phyloP scores from a whole-genome alignment of 2,329 filamentous ascomycete genomes.

The Coniochaeta hoffmannii region DNA sequence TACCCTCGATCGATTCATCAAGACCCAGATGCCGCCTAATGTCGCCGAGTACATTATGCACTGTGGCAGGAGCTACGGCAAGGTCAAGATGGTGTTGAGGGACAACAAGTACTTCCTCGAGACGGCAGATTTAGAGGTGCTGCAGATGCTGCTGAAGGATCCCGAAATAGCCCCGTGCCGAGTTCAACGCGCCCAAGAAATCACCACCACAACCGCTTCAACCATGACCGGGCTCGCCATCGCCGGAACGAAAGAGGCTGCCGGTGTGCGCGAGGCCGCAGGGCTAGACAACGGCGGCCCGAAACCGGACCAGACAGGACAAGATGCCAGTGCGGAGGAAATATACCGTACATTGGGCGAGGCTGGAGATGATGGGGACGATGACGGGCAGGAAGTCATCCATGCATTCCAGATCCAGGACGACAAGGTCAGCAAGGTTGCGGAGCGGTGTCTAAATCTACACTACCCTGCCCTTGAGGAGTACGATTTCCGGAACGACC shows the following conservation, averaged over 20 bases:
- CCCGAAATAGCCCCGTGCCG: constrained; percentile 72
- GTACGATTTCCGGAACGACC: constrained; percentile 93
- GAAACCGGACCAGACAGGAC: constrained; percentile 37
- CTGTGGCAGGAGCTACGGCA: constrained; percentile 86
- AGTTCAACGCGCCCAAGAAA: constrained; percentile 59
- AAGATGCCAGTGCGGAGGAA: constrained; percentile 46
- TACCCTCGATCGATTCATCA: constrained; percentile 80
- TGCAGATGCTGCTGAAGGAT: constrained; percentile 83
- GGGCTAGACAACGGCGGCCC: constrained; percentile 22
- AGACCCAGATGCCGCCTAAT: constrained; percentile 76
- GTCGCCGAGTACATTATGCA: constrained; percentile 71
- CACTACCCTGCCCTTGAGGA: constrained; percentile 87
- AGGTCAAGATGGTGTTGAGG: constrained; percentile 90
- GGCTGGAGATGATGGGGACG: constrained; percentile 75
- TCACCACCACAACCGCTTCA: constrained; percentile 75
- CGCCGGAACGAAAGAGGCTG: constrained; percentile 88
- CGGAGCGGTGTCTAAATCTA: constrained; percentile 82
- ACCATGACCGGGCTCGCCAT: constrained; percentile 86
- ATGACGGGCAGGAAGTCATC: constrained; percentile 71
- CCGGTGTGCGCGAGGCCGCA: constrained; percentile 70
- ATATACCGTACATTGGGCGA: constrained; percentile 65
- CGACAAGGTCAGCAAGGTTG: constrained; percentile 74
- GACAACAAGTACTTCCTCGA: constrained; percentile 94
- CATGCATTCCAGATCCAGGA: constrained; percentile 90
- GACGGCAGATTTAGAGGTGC: constrained; percentile 77